Evolutionary conservation across 805 yeast species (phyloP).

Genomic region (Kuraishia borneana): DNA sequence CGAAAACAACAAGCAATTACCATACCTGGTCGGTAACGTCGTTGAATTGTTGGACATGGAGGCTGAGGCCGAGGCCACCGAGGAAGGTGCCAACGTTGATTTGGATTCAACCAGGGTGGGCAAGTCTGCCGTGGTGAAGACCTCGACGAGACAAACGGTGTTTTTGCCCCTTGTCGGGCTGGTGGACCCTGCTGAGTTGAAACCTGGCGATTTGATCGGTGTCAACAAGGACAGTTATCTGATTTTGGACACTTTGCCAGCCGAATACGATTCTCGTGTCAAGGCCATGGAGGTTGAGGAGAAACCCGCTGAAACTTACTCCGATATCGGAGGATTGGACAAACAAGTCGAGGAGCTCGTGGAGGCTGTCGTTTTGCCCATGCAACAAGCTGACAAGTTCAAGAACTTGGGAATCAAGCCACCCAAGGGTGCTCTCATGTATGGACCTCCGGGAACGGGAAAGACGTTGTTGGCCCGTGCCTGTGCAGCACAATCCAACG

Average conservation of each 20-base stretch:
- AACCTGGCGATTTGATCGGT: slow-evolving; percentile 97
- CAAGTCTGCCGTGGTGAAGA: slow-evolving; percentile 95
- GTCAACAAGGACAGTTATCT: slow-evolving; percentile 95
- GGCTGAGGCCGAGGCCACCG: slow-evolving; percentile 70
- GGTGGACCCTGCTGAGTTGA: slow-evolving; percentile 82
- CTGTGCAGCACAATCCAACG: slow-evolving; percentile 97
- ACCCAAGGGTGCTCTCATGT: slow-evolving; percentile 97
- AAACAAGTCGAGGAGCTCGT: slow-evolving; percentile 97
- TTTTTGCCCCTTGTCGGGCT: slow-evolving; percentile 92
- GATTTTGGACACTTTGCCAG: slow-evolving; percentile 87
- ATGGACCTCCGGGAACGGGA: slow-evolving; percentile 99
- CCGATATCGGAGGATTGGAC: slow-evolving; percentile 96
- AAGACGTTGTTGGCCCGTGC: slow-evolving; percentile 95
- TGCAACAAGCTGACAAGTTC: slow-evolving; percentile 97
- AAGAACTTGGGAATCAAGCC: slow-evolving; percentile 91
- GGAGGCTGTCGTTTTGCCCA: slow-evolving; percentile 96
- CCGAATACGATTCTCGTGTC: slow-evolving; percentile 95
- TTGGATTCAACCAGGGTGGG: slow-evolving; percentile 85
- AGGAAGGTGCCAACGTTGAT: slow-evolving; percentile 94
- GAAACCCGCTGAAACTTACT: slow-evolving; percentile 93
- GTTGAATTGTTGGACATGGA: slow-evolving; percentile 87
- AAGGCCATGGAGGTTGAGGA: slow-evolving; percentile 99
- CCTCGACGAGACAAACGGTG: slow-evolving; percentile 95
- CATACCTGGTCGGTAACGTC: slow-evolving; percentile 92
- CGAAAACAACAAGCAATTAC: slow-evolving; percentile 89